Evolutionary conservation across 164 flowering plant genomes (phyloP).

Genomic region (Dillenia suffruticosa): DNA sequence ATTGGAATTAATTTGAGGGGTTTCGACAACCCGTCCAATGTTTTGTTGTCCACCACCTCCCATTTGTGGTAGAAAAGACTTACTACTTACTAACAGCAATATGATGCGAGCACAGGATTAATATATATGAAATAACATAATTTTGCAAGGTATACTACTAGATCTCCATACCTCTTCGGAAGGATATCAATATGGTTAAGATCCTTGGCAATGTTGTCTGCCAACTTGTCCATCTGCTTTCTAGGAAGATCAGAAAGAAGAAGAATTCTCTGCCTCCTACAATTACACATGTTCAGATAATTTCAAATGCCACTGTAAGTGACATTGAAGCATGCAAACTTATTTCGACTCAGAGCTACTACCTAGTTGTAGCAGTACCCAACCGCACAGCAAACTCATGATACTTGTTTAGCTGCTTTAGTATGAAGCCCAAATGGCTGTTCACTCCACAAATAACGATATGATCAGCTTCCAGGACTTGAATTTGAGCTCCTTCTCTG

Average conservation of each 20-base stretch:
- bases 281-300: conserved; percentile 8
- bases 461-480: conserved; percentile 91
- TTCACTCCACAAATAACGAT: conserved; percentile 91
- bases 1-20: no score
- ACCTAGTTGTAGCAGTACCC: conserved; percentile 97
- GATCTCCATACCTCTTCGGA: conserved; percentile 62
- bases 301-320: conserved; percentile 4
- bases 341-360: conserved; percentile 8
- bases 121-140: no score
- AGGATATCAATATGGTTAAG: conserved; percentile 86
- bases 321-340: conserved; percentile 1
- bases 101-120: no score
- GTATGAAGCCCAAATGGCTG: conserved; percentile 73
- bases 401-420: conserved; percentile 90
- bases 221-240: conserved; percentile 87
- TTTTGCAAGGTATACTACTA: no score
- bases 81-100: no score
- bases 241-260: conserved; percentile 93
- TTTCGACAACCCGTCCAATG: no score
- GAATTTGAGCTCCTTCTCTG: conserved; percentile 95
- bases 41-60: no score
- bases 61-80: no score
- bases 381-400: conserved; percentile 89
- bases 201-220: conserved; percentile 76
- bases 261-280: conserved; percentile 93